These are phyloP conservation scores for Hypoxylon sp. DNA, from an alignment of 2,329 filamentous ascomycete species.

Conservation along the genomic window DNA sequence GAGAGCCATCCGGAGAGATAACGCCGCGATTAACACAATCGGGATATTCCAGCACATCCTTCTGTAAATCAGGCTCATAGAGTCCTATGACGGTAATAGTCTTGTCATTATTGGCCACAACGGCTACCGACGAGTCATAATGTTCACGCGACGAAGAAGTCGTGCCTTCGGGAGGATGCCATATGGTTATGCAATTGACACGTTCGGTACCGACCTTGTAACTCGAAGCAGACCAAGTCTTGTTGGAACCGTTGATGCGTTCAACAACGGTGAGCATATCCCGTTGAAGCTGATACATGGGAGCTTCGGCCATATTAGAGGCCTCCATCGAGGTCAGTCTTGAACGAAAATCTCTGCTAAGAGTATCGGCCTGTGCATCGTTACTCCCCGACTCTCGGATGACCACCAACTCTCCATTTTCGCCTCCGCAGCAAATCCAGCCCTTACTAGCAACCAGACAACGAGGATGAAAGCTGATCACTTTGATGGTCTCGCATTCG, in stretches of 20 bases:
- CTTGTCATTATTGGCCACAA: conserved; percentile 91
- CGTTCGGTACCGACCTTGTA: conserved; percentile 71
- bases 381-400: conserved; percentile 68
- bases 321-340: conserved; percentile 47
- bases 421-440: conserved; percentile 92
- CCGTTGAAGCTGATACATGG: conserved; percentile 52
- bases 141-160: conserved; percentile 54
- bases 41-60: conserved; percentile 81
- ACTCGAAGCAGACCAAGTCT: conserved; percentile 65
- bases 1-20: conserved; percentile 88
- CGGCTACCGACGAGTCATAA: conserved; percentile 72
- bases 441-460: conserved; percentile 89
- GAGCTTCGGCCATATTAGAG: conserved; percentile 56
- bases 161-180: conserved; percentile 65
- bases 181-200: conserved; percentile 77
- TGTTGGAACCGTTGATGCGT: conserved; percentile 58
- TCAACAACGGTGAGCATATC: conserved; percentile 55
- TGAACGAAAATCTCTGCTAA: conserved; percentile 46
- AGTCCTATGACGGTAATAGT: conserved; percentile 89
- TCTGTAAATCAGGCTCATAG: conserved; percentile 69
- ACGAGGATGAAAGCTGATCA: conserved; percentile 80
- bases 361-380: conserved; percentile 55
- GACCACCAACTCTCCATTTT: conserved; percentile 88
- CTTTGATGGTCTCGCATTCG: conserved; percentile 80
- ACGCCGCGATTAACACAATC: conserved; percentile 94